Conservation (phyloP, 305 asterid species). For the Solanum chacoense region DNA sequence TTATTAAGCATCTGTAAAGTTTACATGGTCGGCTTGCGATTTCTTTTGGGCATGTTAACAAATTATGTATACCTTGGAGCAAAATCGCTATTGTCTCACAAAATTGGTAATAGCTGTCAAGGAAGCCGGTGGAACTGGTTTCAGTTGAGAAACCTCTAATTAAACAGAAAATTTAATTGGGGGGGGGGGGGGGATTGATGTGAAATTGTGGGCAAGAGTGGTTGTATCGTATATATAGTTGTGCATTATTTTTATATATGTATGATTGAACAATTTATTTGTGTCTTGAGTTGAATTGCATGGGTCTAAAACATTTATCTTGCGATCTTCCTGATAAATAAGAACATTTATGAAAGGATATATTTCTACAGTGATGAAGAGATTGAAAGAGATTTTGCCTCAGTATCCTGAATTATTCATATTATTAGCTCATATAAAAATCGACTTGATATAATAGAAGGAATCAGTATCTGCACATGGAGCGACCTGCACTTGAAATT, state of each 20-base stretch:
- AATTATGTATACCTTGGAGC: not conserved
- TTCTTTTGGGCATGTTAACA: not conserved
- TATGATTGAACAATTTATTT: not conserved
- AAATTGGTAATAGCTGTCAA: not conserved
- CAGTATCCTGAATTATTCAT: not conserved
- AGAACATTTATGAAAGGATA: not conserved
- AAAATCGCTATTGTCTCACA: not conserved
- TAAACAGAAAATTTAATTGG: not conserved
- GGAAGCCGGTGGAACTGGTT: not conserved
- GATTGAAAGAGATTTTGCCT: not conserved
- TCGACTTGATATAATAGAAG: not conserved
- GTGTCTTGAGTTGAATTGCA: not conserved
- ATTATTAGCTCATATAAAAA: not conserved
- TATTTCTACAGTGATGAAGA: not conserved
- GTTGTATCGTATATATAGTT: not conserved
- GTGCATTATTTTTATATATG: not conserved
- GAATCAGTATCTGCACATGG: not conserved
- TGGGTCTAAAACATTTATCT: not conserved
- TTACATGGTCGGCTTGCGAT: not conserved
- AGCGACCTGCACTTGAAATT: not conserved
- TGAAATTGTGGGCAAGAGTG: not conserved
- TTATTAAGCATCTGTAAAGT: not conserved
- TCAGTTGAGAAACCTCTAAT: not conserved
- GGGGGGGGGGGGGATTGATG: not conserved
- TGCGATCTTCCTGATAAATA: not conserved